These are phyloP conservation scores for Alternaria metachromatica DNA, from an alignment of 2,329 filamentous ascomycete species.

Conservation along the genomic window DNA sequence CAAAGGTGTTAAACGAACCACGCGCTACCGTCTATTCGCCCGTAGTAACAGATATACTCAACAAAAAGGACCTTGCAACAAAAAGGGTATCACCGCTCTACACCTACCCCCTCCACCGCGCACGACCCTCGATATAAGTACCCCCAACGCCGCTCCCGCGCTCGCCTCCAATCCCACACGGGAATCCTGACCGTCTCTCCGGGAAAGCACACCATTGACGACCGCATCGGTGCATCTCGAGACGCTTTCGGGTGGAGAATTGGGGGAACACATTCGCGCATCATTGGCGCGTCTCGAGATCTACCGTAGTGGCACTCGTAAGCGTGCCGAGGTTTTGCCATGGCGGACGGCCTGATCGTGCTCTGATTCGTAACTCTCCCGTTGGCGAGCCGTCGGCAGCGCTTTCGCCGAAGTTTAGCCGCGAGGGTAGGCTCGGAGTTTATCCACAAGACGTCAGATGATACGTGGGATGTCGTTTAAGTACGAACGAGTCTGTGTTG, in stretches of 20 bases:
- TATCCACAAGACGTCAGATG: conserved; percentile 10
- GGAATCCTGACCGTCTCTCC: conserved; percentile 23
- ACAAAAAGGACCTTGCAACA: background rate
- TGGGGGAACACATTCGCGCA: background rate
- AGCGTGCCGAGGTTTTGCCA: conserved; percentile 28
- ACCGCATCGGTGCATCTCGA: conserved; percentile 7
- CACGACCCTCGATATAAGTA: conserved; percentile 9
- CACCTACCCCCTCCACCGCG: background rate
- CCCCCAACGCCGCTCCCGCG: background rate
- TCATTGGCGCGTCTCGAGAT: conserved; percentile 15
- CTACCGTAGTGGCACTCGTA: conserved; percentile 8
- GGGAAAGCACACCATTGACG: conserved; percentile 3
- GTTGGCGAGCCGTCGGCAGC: background rate
- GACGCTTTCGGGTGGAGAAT: conserved; percentile 19
- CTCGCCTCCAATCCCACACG: conserved; percentile 8
- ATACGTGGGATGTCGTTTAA: background rate
- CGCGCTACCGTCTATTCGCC: background rate
- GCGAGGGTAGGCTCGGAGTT: background rate
- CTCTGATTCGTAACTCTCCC: background rate
- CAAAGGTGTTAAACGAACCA: background rate
- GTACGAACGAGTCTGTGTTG: background rate
- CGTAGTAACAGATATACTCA: background rate
- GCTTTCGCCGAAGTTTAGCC: conserved; percentile 14
- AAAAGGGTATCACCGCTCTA: conserved; percentile 10
- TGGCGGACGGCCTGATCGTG: conserved; percentile 12